Evolutionary conservation across 371 early-diverging fungal species (phyloP).

Genomic region (Lichtheimia ornata): DNA sequence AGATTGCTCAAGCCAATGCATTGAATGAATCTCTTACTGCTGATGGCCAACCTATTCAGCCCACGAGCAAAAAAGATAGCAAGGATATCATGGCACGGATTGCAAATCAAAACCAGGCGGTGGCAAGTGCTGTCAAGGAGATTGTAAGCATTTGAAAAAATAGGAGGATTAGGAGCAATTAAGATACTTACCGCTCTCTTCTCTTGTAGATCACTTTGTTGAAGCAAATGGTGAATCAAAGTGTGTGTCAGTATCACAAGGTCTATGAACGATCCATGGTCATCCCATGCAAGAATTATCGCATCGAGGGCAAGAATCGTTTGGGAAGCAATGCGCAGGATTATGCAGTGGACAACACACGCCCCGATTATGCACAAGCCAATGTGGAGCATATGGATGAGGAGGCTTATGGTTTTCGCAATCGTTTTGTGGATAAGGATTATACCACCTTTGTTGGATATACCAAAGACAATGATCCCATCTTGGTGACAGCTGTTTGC

Average conservation of each 20-base stretch:
- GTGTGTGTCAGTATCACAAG: constrained; percentile 26
- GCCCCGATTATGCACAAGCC: constrained; percentile 12
- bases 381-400: constrained; percentile 33
- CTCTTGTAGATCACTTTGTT: constrained; percentile 14
- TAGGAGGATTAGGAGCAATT: too few relatives aligned
- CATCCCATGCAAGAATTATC: constrained; percentile 27
- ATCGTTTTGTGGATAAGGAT: constrained; percentile 34
- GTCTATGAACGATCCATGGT: constrained; percentile 25
- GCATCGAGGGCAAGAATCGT: constrained; percentile 27
- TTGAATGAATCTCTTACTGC: neutral
- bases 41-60: neutral
- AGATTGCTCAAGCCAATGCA: constrained; percentile 10
- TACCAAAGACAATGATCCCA: constrained; percentile 12
- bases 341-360: neutral
- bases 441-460: constrained; percentile 40
- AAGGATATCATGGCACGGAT: too few relatives aligned
- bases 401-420: constrained; percentile 37
- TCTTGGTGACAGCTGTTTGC: constrained; percentile 19
- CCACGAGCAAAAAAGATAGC: neutral
- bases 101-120: neutral
- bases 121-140: constrained; percentile 29
- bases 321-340: constrained; percentile 10
- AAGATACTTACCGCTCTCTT: neutral
- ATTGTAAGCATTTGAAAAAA: constrained; percentile 19
- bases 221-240: constrained; percentile 25